These are phyloP conservation scores for Colletotrichum sp. DNA, from an alignment of 2,329 filamentous ascomycete species.

Conservation along the genomic window DNA sequence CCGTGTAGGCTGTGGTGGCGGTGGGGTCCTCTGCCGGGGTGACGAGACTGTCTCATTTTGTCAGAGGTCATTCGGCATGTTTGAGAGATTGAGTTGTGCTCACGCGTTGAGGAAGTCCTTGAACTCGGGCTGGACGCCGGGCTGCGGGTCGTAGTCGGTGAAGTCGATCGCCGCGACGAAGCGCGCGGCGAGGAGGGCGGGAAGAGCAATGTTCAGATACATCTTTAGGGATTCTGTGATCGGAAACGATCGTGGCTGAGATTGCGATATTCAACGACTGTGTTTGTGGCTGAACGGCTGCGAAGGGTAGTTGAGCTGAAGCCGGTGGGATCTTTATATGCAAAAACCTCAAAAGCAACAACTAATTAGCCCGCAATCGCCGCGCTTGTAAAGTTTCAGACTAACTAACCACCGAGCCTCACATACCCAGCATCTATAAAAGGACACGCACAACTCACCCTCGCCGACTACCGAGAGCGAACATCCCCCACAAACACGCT, in stretches of 20 bases:
- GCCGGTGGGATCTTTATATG: neutral
- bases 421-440: neutral
- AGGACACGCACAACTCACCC: neutral
- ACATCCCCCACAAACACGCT: neutral
- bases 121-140: conserved; percentile 3
- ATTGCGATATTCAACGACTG: neutral
- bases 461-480: neutral
- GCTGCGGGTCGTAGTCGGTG: neutral
- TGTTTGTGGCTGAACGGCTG: neutral
- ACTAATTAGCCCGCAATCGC: neutral
- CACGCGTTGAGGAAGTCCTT: conserved; percentile 2
- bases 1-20: conserved; percentile 13
- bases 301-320: neutral
- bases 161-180: conserved; percentile 4
- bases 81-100: neutral
- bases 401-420: neutral
- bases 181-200: neutral
- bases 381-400: neutral
- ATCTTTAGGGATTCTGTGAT: neutral
- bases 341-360: neutral
- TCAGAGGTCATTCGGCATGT: neutral
- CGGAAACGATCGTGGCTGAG: neutral
- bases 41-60: neutral
- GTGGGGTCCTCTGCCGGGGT: conserved; percentile 9
- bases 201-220: neutral